These are phyloP conservation scores for Millerozyma acaciae DNA, from an alignment of 805 yeast genomes.

Conservation along the genomic window DNA sequence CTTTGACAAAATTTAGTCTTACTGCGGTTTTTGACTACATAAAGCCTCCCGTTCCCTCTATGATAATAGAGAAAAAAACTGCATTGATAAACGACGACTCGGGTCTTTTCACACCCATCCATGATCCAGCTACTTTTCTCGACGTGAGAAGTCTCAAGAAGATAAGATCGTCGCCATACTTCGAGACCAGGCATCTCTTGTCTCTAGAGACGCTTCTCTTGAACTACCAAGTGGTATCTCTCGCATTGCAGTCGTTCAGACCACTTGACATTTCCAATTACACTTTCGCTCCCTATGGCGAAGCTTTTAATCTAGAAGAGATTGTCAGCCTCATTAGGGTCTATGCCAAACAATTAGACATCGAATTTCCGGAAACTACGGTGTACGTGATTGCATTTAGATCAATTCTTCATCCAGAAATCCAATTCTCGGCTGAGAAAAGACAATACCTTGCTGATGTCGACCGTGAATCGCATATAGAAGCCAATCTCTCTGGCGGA, in stretches of 20 bases:
- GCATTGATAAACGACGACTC: no score
- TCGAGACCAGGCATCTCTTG: constrained; percentile 22
- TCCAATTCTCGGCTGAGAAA: constrained; percentile 19
- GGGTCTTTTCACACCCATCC: no score
- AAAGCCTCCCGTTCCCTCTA: no score
- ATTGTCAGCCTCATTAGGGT: constrained; percentile 14
- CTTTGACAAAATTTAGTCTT: no score
- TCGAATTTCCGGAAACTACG: constrained; percentile 11
- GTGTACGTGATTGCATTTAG: constrained; percentile 33
- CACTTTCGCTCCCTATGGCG: constrained; percentile 20
- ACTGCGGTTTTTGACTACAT: no score
- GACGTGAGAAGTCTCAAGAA: no score
- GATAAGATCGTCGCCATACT: constrained; percentile 33
- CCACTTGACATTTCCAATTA: constrained; percentile 13
- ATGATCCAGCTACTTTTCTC: no score
- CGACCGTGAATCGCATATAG: constrained; percentile 30
- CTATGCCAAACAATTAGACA: constrained; percentile 9
- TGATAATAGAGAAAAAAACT: no score
- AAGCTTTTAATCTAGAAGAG: constrained; percentile 24
- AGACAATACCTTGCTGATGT: constrained; percentile 22
- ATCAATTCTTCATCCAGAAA: constrained; percentile 24
- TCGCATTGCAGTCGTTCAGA: constrained; percentile 26
- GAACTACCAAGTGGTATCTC: constrained; percentile 20
- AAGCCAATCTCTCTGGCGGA: constrained; percentile 35
- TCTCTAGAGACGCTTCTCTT: constrained; percentile 17